phyloP scores from a whole-genome alignment of 1,284 basidiomycete genomes.

The Kwoniella shivajii region DNA sequence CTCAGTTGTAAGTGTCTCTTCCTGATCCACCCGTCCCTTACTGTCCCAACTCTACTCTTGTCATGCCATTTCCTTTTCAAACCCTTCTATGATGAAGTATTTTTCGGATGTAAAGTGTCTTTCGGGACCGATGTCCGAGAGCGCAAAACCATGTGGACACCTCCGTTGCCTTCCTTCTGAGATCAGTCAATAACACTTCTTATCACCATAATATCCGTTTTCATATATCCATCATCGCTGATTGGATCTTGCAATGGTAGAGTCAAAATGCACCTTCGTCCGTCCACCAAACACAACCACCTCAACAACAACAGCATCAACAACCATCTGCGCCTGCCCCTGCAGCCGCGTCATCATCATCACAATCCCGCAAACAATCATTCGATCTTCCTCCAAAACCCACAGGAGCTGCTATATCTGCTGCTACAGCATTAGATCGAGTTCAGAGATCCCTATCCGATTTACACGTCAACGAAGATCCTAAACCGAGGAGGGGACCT shows the following conservation, averaged over 20 bases:
- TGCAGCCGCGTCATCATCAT: conserved; percentile 10
- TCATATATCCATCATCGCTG: too few relatives aligned
- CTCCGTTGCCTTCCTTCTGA: conserved; percentile 57
- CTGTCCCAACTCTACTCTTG: background rate
- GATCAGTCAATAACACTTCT: background rate
- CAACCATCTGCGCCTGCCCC: conserved; percentile 8
- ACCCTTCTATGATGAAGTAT: conserved; percentile 48
- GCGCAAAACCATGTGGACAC: conserved; percentile 55
- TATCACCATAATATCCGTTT: background rate
- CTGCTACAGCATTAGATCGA: conserved; percentile 42
- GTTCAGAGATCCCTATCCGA: conserved; percentile 47
- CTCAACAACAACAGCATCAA: conserved; percentile 7
- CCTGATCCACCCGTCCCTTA: background rate
- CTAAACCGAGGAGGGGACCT: conserved; percentile 16
- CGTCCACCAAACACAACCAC: conserved; percentile 1
- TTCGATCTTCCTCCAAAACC: conserved; percentile 37
- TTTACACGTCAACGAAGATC: conserved; percentile 26
- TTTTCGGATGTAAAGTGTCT: conserved; percentile 33
- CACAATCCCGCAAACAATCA: conserved; percentile 12
- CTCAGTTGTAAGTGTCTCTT: conserved; percentile 42
- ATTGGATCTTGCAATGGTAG: too few relatives aligned
- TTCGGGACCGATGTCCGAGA: conserved; percentile 49
- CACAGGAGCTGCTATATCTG: conserved; percentile 29
- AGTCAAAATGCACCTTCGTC: conserved; percentile 11
- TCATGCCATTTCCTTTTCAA: conserved; percentile 1